Evolutionary conservation across 768 basidiomycete genomes (phyloP).

Genomic region (Pleurotus citrinopileatus): DNA sequence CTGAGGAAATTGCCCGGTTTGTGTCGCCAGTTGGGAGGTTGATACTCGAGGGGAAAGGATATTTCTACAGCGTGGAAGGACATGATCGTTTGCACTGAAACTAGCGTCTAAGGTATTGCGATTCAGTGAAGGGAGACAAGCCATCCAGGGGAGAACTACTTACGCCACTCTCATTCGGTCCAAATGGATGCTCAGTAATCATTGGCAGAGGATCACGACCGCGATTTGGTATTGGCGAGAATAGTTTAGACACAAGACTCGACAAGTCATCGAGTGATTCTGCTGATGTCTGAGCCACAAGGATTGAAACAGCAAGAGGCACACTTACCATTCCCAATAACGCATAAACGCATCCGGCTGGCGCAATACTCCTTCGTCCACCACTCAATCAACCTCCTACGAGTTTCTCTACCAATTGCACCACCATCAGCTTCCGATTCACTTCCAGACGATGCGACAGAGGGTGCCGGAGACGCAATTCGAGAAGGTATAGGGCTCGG

Average conservation of each 20-base stretch:
- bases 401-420: conserved; percentile 73
- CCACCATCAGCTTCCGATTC: conserved; percentile 76
- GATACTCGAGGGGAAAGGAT: conserved; percentile 72
- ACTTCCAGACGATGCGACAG: conserved; percentile 46
- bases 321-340: conserved; percentile 70
- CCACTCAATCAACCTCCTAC: conserved; percentile 80
- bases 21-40: conserved; percentile 70
- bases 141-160: conserved; percentile 24
- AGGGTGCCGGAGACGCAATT: conserved; percentile 58
- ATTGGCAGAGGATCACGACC: conserved; percentile 57
- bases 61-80: conserved; percentile 81
- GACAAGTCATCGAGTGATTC: conserved; percentile 77
- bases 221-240: conserved; percentile 71
- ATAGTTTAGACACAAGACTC: conserved; percentile 56
- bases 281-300: conserved; percentile 24
- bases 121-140: conserved; percentile 18
- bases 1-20: conserved; percentile 77
- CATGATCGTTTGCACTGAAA: conserved; percentile 89
- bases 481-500: conserved; percentile 53
- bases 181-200: conserved; percentile 74
- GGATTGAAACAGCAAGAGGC: neutral
- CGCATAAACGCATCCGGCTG: conserved; percentile 74
- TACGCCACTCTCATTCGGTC: conserved; percentile 68
- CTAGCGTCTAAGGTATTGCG: conserved; percentile 54
- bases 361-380: conserved; percentile 82